Base-by-base conservation (phyloP, 2,329 filamentous ascomycete genomes). In the Bipolaris sorokiniana region DNA sequence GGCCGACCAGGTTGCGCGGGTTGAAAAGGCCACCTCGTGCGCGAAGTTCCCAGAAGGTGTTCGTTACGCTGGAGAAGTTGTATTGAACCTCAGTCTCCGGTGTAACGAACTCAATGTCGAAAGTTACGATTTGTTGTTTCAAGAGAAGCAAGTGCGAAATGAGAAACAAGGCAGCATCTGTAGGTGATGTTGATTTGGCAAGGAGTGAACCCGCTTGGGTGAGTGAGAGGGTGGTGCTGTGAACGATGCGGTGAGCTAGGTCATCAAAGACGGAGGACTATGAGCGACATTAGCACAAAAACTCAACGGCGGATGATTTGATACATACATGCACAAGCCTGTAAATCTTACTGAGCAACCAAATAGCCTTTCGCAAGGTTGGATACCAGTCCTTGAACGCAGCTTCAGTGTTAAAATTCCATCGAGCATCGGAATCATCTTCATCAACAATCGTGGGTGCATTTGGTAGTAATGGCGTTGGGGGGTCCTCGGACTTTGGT, bases 61-160 rank as follows among this genome's bases (percentile, higher is more conserved):
- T 85, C 5, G 85, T 86, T 11, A 89, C 78, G 48, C 81, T 83
- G n/a, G 85, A 86, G 72, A 89, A 88, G 74, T 89, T 87, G 71
- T 89, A 83, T 13, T 83, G 83, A 46, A 89, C 80, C 54, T 75
- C 73, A 2, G 74, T 76, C 60, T 89, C 87, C 3, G 87, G 86
- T 2, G 85, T 84, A 18, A 88, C 84, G 67, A 84, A 89, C 71
- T 89, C 93, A 64, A 99, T 97, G 78, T 99, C 95, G 60, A 99
- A 92, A 9, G 93, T 93, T 23, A 99, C 88, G 49, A 99, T 90
- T 74, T 97, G 91, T 73, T 97, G 96, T 77, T 98, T 98, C 49
- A 99, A 85, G 48, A 97, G 89, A 48, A 99, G 88, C 1, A 99
- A 84, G 73, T 99, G 97, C 67, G 94, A 95, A 68, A 99, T 89